These are phyloP conservation scores for Sugiyamaella mastotermitis DNA, from an alignment of 805 yeast genomes.

Conservation along the genomic window DNA sequence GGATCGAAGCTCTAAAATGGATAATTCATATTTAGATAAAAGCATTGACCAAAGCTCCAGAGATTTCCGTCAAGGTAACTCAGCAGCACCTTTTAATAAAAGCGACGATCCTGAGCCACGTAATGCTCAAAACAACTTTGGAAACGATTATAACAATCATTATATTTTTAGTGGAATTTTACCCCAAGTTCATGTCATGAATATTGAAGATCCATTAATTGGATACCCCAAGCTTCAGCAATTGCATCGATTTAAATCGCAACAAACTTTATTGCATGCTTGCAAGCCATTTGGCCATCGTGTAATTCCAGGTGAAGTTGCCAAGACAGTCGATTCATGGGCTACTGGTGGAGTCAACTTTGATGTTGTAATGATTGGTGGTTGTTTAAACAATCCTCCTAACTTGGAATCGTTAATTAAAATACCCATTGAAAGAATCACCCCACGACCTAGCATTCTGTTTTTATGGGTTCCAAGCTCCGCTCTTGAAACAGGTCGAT, in stretches of 20 bases:
- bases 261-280: slow-evolving; percentile 49
- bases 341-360: slow-evolving; percentile 53
- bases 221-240: slow-evolving; percentile 83
- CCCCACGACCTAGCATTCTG: slow-evolving; percentile 80
- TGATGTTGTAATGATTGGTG: slow-evolving; percentile 91
- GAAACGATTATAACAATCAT: slow-evolving; percentile 69
- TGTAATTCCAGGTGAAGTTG: slow-evolving; percentile 46
- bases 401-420: slow-evolving; percentile 54
- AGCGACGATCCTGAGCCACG: too few species aligned
- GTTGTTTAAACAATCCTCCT: slow-evolving; percentile 68
- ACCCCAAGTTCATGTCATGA: slow-evolving; percentile 62
- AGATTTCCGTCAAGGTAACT: too few species aligned
- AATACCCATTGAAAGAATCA: slow-evolving; percentile 65
- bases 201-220: slow-evolving; percentile 57
- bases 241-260: slow-evolving; percentile 57
- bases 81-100: too few species aligned
- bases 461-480: slow-evolving; percentile 84
- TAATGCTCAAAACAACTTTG: too few species aligned
- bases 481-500: slow-evolving; percentile 52
- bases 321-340: slow-evolving; percentile 57
- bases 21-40: too few species aligned
- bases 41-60: too few species aligned
- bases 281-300: slow-evolving; percentile 63
- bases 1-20: too few species aligned
- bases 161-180: slow-evolving; percentile 56